A percentile compares a stretch with the other conserved stretches of the same genome.
Conservation (phyloP, 2,329 filamentous ascomycete genomes). For the Aspergillus ustus region DNA sequence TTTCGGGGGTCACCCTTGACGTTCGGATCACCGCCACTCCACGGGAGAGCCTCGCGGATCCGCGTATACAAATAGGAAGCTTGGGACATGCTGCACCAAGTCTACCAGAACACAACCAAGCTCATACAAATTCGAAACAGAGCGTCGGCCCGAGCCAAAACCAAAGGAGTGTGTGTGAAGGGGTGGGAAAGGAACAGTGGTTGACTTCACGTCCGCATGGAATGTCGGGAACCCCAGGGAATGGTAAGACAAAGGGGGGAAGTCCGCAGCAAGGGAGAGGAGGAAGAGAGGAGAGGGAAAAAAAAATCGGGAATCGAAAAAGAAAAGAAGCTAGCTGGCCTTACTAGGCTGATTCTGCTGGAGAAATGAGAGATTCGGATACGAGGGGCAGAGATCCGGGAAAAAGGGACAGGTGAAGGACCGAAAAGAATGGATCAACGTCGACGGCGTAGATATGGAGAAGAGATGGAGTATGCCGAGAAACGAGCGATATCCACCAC, state of each 20-base stretch:
- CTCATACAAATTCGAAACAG: slow-evolving; percentile 4
- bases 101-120: slow-evolving; percentile 8
- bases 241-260: neutral
- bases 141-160: neutral
- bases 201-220: slow-evolving; percentile 4
- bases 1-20: slow-evolving; percentile 40
- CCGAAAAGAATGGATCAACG: slow-evolving; percentile 14
- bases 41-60: slow-evolving; percentile 28
- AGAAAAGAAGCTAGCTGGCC: slow-evolving; percentile 4
- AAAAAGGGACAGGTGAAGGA: neutral
- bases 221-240: neutral
- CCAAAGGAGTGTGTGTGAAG: slow-evolving; percentile 13
- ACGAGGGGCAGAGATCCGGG: neutral
- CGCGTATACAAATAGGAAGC: slow-evolving; percentile 25
- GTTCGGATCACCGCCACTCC: slow-evolving; percentile 27
- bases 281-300: slow-evolving; percentile 3
- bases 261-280: neutral
- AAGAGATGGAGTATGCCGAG: slow-evolving; percentile 5
- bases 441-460: neutral
- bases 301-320: slow-evolving; percentile 1
- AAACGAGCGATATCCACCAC: slow-evolving; percentile 9
- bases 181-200: slow-evolving; percentile 1
- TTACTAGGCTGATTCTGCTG: neutral
- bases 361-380: neutral
- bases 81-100: slow-evolving; percentile 20